Evolutionary conservation across 2,329 filamentous ascomycete species (phyloP).

Genomic region (Fusarium irregulare): DNA sequence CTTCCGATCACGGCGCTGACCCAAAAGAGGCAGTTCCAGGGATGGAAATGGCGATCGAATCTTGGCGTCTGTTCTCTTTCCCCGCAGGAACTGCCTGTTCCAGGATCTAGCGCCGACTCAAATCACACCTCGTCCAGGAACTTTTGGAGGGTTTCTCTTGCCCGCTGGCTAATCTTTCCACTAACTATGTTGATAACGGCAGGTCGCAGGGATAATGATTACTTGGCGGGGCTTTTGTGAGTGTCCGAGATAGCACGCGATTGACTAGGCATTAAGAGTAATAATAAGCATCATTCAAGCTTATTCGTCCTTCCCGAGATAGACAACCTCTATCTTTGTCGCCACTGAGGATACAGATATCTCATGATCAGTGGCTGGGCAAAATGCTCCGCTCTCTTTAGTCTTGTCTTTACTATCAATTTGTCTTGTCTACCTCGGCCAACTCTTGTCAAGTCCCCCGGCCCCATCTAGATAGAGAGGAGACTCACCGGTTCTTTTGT

Average conservation of each 20-base stretch:
- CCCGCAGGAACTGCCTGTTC: slow-evolving; percentile 43
- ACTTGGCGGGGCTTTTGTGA: slow-evolving; percentile 10
- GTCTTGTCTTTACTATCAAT: not conserved
- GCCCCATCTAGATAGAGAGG: not conserved
- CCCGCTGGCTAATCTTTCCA: not conserved
- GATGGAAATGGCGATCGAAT: slow-evolving; percentile 27
- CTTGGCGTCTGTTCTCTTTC: slow-evolving; percentile 32
- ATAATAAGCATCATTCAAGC: slow-evolving; percentile 37
- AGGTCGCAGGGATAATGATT: slow-evolving; percentile 34
- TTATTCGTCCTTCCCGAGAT: slow-evolving; percentile 23
- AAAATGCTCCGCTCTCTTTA: slow-evolving; percentile 9
- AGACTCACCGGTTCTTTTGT: slow-evolving; percentile 23
- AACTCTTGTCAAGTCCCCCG: not conserved
- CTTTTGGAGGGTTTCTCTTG: slow-evolving; percentile 36
- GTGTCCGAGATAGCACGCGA: not conserved
- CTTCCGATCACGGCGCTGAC: slow-evolving; percentile 11
- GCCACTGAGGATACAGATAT: not conserved
- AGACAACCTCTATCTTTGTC: slow-evolving; percentile 1
- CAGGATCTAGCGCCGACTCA: slow-evolving; percentile 40
- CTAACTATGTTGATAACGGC: slow-evolving; percentile 44
- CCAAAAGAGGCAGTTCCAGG: slow-evolving; percentile 44
- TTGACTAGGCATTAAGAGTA: slow-evolving; percentile 12
- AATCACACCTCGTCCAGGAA: slow-evolving; percentile 37
- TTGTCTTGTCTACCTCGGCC: not conserved
- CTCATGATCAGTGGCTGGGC: slow-evolving; percentile 7